phyloP scores from a whole-genome alignment of 225 moss, liverwort and hornwort genomes.

The Physcomitrium patens region DNA sequence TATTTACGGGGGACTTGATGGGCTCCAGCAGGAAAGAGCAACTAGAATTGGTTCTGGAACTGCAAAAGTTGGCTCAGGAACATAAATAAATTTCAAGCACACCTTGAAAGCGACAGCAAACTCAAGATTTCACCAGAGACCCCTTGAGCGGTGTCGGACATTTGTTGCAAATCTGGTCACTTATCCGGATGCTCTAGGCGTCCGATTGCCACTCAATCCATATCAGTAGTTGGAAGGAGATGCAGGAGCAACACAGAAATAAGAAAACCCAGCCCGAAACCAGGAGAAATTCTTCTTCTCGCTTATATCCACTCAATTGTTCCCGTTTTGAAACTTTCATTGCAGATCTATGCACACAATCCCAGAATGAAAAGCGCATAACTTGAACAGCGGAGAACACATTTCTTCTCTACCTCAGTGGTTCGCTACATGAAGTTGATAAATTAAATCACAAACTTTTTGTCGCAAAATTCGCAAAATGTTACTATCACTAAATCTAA shows the following conservation, averaged over 20 bases:
- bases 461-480: neutral
- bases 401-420: neutral
- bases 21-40: no score
- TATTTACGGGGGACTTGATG: no score
- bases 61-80: conserved; percentile 16
- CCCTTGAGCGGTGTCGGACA: neutral
- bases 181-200: conserved; percentile 77
- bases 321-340: neutral
- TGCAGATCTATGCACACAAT: conserved; percentile 9
- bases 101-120: conserved; percentile 9
- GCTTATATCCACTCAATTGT: neutral
- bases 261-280: conserved; percentile 70
- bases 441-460: neutral
- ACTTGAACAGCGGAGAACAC: neutral
- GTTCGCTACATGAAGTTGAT: conserved; percentile 2
- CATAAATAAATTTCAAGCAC: neutral
- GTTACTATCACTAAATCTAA: neutral
- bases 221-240: conserved; percentile 52
- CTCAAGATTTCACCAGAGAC: conserved; percentile 9
- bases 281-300: conserved; percentile 8
- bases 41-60: conserved; percentile 51
- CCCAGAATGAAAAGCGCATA: neutral
- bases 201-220: conserved; percentile 41
- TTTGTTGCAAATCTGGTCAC: conserved; percentile 21
- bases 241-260: conserved; percentile 76